Base-by-base conservation (phyloP, 768 basidiomycete species). In the Goffeauzyma gilvescens region DNA sequence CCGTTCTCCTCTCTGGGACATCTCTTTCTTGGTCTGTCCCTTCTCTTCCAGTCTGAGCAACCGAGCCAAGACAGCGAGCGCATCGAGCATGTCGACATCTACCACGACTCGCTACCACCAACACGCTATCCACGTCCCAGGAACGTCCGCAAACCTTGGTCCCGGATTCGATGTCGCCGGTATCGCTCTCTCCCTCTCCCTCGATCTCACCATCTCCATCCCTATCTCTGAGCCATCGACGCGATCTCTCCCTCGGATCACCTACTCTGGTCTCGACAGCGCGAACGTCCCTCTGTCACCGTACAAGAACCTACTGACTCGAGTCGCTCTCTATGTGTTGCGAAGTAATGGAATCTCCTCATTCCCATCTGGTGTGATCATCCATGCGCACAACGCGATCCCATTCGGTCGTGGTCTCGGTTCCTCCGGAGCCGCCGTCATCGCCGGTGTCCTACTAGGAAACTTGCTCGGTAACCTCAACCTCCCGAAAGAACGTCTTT, bases 151-250 rank as follows among this genome's bases (percentile, higher is more conserved):
- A 51, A 98, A 98, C 69, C 87, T 98, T 58, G 90, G 90, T 2
- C 90, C 90, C 30, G 90, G 90, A 20, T 98, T 98, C 65, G 93
- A 98, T 63, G 93, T 96, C 50, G 86, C 95, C 51, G 93, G 93
- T n/a, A 78, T 98, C 50, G 89, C 90, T 0, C 76, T 96, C 18
- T 85, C 84, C 1, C 74, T 93, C 23, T 72, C 78, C 52, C 73
- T 95, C 52, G 78, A 75, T 13, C 71, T 96, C 55, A 71, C 71
- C 35, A 78, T 87, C 54, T 69, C 68, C 36, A 63, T 66, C 46
- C 59, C 59, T 14, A 56, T 71, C 10, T 55, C 65, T 5, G 25
- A 17, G 3, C 40, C 50, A 5, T 57, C 67, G 18, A 65, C 21
- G 50, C 59, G 24, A 34, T 63, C 34, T 21, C n/a, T 67, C 71